phyloP scores from a whole-genome alignment of 768 basidiomycete species.

The Chlorophyllum brunneum region DNA sequence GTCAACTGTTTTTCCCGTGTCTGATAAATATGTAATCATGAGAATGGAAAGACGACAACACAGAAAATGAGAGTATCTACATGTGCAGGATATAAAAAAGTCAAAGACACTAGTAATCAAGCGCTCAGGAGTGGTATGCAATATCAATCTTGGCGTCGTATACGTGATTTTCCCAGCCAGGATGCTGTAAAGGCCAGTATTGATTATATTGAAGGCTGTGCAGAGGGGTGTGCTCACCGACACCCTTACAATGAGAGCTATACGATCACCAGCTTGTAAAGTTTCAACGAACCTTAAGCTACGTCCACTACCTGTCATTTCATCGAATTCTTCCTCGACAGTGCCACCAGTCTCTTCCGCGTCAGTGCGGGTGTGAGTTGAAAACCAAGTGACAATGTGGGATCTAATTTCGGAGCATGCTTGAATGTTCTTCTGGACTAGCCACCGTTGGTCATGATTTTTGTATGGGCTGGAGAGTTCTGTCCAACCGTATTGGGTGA shows the following conservation, averaged over 20 bases:
- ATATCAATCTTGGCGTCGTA: slow-evolving; percentile 21
- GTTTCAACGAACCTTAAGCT: slow-evolving; percentile 17
- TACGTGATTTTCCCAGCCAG: slow-evolving; percentile 26
- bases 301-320: slow-evolving; percentile 13
- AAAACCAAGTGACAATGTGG: slow-evolving; percentile 24
- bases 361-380: not conserved
- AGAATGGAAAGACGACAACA: no score
- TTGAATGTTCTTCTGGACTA: slow-evolving; percentile 26
- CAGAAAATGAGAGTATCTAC: no score
- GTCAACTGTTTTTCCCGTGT: no score
- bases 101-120: no score
- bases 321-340: slow-evolving; percentile 12
- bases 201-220: not conserved
- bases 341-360: not conserved
- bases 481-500: not conserved
- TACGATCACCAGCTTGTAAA: slow-evolving; percentile 16
- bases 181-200: slow-evolving; percentile 20
- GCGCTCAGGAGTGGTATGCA: slow-evolving; percentile 21
- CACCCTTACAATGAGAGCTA: slow-evolving; percentile 25
- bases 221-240: slow-evolving; percentile 16
- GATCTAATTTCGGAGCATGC: slow-evolving; percentile 15
- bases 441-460: slow-evolving; percentile 17
- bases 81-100: no score
- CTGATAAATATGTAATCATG: no score
- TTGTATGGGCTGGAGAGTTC: slow-evolving; percentile 16